Conservation (phyloP, 139 green algal genomes). For the Chlorella sp. region DNA sequence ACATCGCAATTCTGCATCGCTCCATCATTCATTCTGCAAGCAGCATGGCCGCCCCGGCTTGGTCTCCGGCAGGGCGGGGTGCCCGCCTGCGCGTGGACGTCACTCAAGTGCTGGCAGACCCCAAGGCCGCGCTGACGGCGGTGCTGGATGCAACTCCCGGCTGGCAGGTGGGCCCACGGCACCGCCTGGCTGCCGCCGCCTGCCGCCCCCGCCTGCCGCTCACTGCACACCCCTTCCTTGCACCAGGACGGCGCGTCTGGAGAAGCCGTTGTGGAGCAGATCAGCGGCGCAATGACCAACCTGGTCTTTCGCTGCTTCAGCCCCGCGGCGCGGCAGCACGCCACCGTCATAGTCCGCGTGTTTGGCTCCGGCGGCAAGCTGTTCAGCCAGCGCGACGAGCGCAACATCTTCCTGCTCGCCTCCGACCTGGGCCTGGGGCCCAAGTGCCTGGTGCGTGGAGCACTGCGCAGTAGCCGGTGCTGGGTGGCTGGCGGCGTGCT, state of each 20-base stretch:
- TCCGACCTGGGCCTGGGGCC: constrained; percentile 58
- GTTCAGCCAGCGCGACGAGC: constrained; percentile 51
- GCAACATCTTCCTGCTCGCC: constrained; percentile 51
- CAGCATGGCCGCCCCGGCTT: background rate
- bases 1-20: no score
- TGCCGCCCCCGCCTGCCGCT: background rate
- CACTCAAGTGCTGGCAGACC: constrained; percentile 33
- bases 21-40: background rate
- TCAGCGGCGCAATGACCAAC: constrained; percentile 73
- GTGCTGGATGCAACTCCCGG: constrained; percentile 36
- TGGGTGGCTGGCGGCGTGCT: no score
- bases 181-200: background rate
- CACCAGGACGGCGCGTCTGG: constrained; percentile 9
- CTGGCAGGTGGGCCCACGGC: constrained; percentile 43
- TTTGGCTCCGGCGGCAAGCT: constrained; percentile 48
- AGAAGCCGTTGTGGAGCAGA: constrained; percentile 34
- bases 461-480: background rate
- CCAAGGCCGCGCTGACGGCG: constrained; percentile 33
- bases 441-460: constrained; percentile 51
- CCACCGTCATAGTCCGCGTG: constrained; percentile 36
- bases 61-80: background rate
- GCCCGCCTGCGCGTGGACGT: background rate
- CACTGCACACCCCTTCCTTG: background rate
- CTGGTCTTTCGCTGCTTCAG: constrained; percentile 55
- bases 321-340: background rate